Conservation (phyloP, 352 stramenopile species). For the Aphanomyces invadans region DNA sequence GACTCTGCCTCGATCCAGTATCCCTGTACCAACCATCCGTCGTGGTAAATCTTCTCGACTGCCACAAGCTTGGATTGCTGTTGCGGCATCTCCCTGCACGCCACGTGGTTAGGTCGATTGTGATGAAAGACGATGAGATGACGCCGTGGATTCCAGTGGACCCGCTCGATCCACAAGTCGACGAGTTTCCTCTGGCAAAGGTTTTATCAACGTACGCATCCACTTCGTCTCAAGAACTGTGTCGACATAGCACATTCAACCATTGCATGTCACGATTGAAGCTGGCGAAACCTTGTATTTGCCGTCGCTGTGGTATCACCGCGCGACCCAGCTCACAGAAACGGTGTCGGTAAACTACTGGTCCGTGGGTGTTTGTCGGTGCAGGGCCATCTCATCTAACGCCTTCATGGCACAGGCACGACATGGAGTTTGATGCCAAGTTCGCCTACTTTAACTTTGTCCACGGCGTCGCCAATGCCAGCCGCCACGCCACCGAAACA, state of each 20-base stretch:
- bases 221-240: no score
- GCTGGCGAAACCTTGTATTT: constrained; percentile 67
- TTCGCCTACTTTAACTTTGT: constrained; percentile 85
- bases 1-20: no score
- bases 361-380: constrained; percentile 21
- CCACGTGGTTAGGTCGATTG: constrained; percentile 19
- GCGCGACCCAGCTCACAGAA: constrained; percentile 54
- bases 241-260: constrained; percentile 33
- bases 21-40: constrained; percentile 24
- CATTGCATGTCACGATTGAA: constrained; percentile 61
- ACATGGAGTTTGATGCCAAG: constrained; percentile 83
- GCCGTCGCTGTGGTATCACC: constrained; percentile 80
- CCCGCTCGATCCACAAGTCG: constrained; percentile 48
- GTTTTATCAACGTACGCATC: no score
- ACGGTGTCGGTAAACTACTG: constrained; percentile 87
- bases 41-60: constrained; percentile 36
- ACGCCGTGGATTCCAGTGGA: constrained; percentile 81
- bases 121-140: constrained; percentile 33
- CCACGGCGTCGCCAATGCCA: constrained; percentile 36
- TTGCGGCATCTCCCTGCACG: no score
- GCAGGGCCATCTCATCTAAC: no score
- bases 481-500: not conserved
- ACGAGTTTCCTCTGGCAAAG: constrained; percentile 43
- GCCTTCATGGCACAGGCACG: constrained; percentile 30
- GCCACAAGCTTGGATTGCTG: no score